A percentile compares a stretch with the other conserved stretches of the same genome.
phyloP scores from a whole-genome alignment of 352 stramenopile genomes.

The Globisporangium parvum region DNA sequence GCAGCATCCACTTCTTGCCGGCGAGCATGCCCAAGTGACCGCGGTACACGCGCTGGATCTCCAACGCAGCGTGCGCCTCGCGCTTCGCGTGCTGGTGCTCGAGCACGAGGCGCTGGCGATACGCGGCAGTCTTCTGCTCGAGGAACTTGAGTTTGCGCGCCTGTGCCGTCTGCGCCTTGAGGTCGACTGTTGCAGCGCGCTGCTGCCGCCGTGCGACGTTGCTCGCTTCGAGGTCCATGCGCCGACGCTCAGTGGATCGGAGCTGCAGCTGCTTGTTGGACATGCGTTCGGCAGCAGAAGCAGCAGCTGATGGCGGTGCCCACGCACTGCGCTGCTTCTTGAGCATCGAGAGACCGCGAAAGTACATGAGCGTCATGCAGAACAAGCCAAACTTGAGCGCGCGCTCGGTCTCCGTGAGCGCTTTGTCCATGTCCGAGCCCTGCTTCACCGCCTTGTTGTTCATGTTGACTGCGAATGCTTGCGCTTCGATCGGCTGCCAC shows the following conservation, averaged over 20 bases:
- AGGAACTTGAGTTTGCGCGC: conserved; percentile 63
- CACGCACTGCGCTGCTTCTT: conserved; percentile 80
- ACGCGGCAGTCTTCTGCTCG: conserved; percentile 51
- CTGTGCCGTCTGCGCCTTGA: conserved; percentile 54
- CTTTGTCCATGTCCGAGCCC: conserved; percentile 53
- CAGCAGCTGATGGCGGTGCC: conserved; percentile 28
- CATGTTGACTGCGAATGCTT: conserved; percentile 40
- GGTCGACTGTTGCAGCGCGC: conserved; percentile 35
- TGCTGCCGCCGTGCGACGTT: conserved; percentile 36
- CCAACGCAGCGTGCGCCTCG: conserved; percentile 34
- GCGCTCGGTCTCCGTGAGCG: conserved; percentile 83
- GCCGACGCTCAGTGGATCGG: conserved; percentile 33
- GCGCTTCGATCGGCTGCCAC: conserved; percentile 68
- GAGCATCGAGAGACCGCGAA: conserved; percentile 86
- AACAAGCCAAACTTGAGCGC: conserved; percentile 96
- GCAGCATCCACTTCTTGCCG: conserved; percentile 77
- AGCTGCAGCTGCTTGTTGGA: conserved; percentile 3
- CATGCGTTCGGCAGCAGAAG: conserved; percentile 18
- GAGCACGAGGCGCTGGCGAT: conserved; percentile 50
- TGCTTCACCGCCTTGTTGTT: conserved; percentile 65
- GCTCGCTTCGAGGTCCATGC: conserved; percentile 44
- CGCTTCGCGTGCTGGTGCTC: conserved; percentile 62
- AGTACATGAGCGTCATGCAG: conserved; percentile 96
- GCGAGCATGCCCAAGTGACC: conserved; percentile 78
- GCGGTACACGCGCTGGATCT: conserved; percentile 75